Evolutionary conservation across 805 yeast species (phyloP).

Genomic region (Lipomyces chichibuensis): DNA sequence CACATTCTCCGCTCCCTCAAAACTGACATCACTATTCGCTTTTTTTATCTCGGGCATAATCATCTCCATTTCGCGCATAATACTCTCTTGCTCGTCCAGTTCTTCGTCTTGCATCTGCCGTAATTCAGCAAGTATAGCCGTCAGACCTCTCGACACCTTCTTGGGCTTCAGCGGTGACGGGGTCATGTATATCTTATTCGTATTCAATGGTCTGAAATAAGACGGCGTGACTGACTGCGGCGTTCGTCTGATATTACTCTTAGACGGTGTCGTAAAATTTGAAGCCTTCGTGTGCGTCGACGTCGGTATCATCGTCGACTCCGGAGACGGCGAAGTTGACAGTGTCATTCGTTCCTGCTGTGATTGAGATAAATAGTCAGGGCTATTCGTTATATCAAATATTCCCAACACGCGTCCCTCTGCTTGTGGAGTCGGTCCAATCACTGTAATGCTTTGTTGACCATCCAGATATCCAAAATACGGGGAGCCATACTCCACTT

Average conservation of each 20-base stretch:
- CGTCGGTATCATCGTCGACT: neutral
- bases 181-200: conserved; percentile 13
- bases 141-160: conserved; percentile 26
- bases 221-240: conserved; percentile 23
- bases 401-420: conserved; percentile 35
- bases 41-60: neutral
- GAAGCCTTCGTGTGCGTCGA: neutral
- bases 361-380: neutral
- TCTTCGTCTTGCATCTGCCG: conserved; percentile 26
- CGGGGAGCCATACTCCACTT: conserved; percentile 18
- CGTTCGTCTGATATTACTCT: neutral
- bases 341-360: neutral
- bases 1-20: conserved; percentile 6
- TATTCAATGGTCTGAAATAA: conserved; percentile 18
- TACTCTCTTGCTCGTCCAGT: conserved; percentile 27
- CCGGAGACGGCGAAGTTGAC: conserved; percentile 9
- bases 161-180: conserved; percentile 32
- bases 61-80: conserved; percentile 26
- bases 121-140: conserved; percentile 29
- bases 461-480: conserved; percentile 14
- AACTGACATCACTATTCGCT: neutral
- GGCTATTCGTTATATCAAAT: conserved; percentile 25
- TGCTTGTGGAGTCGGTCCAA: conserved; percentile 38
- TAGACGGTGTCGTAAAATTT: conserved; percentile 9
- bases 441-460: conserved; percentile 8